Percentiles rank a stretch among this genome's conserved stretches.
phyloP scores from a whole-genome alignment of 176 grass and related monocot genomes.

The Tillandsia leiboldiana region DNA sequence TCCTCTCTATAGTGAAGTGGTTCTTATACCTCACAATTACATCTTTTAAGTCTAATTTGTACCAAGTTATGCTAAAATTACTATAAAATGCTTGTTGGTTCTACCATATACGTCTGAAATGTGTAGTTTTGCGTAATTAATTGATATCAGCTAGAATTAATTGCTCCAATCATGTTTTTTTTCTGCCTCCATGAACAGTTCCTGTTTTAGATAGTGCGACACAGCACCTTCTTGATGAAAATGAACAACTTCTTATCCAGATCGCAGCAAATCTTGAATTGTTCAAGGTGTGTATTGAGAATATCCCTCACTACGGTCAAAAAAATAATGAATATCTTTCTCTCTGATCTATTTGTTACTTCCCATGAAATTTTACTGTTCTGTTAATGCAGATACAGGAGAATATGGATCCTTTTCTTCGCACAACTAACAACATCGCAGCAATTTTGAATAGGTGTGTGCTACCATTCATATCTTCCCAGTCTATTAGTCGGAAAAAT shows the following conservation, averaged over 20 bases:
- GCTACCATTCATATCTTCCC: not conserved
- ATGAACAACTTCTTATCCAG: conserved; percentile 59
- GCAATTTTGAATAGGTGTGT: conserved; percentile 74
- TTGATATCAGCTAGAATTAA: not conserved
- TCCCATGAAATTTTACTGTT: not conserved
- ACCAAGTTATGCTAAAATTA: too few relatives aligned
- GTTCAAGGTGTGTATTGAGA: conserved; percentile 43
- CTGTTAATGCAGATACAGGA: conserved; percentile 43
- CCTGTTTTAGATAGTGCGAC: conserved; percentile 50
- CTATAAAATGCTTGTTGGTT: not conserved
- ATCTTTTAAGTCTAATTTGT: too few relatives aligned
- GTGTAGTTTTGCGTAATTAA: not conserved
- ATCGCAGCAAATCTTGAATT: conserved; percentile 68
- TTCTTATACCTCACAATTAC: too few relatives aligned
- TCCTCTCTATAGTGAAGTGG: too few relatives aligned
- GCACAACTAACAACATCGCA: conserved; percentile 56
- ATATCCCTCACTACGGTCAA: not conserved
- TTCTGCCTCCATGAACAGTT: conserved; percentile 28
- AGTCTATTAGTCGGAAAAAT: not conserved
- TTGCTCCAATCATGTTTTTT: not conserved
- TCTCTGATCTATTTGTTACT: not conserved
- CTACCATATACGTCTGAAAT: not conserved
- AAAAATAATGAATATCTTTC: not conserved
- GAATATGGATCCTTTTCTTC: conserved; percentile 51
- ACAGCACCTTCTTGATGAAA: conserved; percentile 69